Conservation (phyloP, 2,329 filamentous ascomycete genomes). For the Cytospora chrysosperma region DNA sequence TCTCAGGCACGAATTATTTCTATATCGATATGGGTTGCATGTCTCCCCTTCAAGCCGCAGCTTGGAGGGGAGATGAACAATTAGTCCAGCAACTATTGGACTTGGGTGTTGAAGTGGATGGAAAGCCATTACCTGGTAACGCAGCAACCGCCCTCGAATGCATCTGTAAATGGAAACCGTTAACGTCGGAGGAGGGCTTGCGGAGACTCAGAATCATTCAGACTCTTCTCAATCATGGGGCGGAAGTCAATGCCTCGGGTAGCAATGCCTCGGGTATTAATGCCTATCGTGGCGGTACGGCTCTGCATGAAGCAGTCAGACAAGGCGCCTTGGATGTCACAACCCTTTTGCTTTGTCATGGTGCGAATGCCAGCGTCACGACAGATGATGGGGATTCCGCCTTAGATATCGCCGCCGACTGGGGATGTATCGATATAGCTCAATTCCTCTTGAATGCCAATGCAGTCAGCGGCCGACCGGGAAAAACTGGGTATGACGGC, state of each 20-base stretch:
- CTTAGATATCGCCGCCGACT: not conserved
- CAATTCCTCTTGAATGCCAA: slow-evolving; percentile 14
- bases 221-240: not conserved
- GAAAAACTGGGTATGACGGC: slow-evolving; percentile 2
- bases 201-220: not conserved
- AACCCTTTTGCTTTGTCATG: not conserved
- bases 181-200: not conserved
- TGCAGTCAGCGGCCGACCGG: not conserved
- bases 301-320: not conserved
- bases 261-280: too few species aligned
- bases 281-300: too few species aligned
- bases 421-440: slow-evolving; percentile 10
- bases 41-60: slow-evolving; percentile 8
- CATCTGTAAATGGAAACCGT: not conserved
- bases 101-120: not conserved
- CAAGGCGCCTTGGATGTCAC: not conserved
- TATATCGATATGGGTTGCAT: not conserved
- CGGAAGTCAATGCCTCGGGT: not conserved
- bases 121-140: fast-evolving
- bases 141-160: not conserved
- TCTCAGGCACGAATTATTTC: too few species aligned
- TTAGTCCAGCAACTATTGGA: not conserved
- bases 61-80: not conserved
- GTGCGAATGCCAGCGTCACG: not conserved
- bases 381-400: not conserved